A percentile compares a stretch with the other conserved stretches of the same genome.
These are phyloP conservation scores for Fusarium sororula DNA, from an alignment of 2,329 filamentous ascomycete genomes.

Conservation along the genomic window DNA sequence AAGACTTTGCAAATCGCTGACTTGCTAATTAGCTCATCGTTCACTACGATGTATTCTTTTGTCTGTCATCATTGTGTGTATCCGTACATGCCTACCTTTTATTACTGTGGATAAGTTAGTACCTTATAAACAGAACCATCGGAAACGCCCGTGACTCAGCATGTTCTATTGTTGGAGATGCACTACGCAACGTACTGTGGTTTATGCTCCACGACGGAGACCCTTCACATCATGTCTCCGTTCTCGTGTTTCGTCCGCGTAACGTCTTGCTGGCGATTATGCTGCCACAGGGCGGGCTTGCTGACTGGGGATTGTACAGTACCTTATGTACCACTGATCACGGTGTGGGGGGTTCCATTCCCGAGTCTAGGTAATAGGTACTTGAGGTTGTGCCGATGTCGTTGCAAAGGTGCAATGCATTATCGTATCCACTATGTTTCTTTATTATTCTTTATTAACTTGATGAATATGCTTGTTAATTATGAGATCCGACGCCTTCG, in stretches of 20 bases:
- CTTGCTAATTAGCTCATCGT: slow-evolving; percentile 6
- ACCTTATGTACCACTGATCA: background rate
- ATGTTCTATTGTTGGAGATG: slow-evolving; percentile 4
- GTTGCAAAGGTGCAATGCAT: background rate
- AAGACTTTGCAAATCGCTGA: slow-evolving; percentile 2
- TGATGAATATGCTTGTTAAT: background rate
- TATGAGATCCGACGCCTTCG: background rate
- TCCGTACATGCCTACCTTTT: background rate
- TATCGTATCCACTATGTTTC: slow-evolving; percentile 3
- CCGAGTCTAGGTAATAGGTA: background rate
- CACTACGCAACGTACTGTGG: background rate
- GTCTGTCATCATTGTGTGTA: background rate
- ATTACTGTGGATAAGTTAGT: background rate
- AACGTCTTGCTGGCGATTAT: slow-evolving; percentile 15
- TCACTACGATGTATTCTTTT: background rate
- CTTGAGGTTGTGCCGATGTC: background rate
- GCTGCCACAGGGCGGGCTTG: background rate
- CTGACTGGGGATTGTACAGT: background rate
- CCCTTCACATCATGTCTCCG: slow-evolving; percentile 5
- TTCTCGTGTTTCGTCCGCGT: slow-evolving; percentile 33
- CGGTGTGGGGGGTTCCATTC: background rate
- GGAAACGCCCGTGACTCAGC: background rate
- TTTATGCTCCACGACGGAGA: slow-evolving; percentile 6
- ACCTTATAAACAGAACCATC: background rate
- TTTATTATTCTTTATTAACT: background rate